Evolutionary conservation across 2,329 filamentous ascomycete genomes (phyloP).

Genomic region (Cordyceps cateniannulata): DNA sequence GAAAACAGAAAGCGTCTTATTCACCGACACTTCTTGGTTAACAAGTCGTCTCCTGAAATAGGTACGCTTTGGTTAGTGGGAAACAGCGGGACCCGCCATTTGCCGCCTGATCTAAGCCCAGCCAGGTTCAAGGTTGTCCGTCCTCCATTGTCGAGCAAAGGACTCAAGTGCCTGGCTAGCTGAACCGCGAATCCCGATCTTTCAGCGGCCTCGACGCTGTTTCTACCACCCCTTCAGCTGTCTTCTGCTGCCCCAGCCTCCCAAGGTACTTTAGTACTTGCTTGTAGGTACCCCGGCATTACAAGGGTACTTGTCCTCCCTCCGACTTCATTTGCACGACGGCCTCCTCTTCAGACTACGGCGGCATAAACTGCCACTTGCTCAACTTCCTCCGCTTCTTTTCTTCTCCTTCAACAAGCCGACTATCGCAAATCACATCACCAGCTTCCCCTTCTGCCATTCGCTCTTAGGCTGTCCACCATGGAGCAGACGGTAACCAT

Average conservation of each 20-base stretch:
- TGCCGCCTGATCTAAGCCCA: background rate
- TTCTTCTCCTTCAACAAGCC: background rate
- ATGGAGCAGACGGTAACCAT: conserved; percentile 73
- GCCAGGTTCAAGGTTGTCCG: background rate
- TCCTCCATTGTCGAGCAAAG: background rate
- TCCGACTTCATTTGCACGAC: no score
- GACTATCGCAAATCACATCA: no score
- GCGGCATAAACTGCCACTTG: no score
- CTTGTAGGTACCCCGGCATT: background rate
- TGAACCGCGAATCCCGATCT: background rate
- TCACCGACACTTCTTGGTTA: conserved; percentile 10
- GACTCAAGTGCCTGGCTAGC: background rate
- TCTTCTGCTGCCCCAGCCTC: background rate
- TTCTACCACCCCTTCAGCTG: background rate
- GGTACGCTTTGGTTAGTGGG: background rate
- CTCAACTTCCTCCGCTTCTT: background rate
- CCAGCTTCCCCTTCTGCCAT: background rate
- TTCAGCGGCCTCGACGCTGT: background rate
- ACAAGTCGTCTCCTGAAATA: background rate
- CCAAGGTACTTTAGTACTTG: background rate
- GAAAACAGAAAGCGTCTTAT: background rate
- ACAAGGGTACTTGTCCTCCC: background rate
- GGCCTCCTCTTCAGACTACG: no score
- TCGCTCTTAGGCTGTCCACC: background rate
- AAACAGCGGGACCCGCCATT: background rate